Conservation (phyloP, 768 basidiomycete species). For the Amanita jacksonii region DNA sequence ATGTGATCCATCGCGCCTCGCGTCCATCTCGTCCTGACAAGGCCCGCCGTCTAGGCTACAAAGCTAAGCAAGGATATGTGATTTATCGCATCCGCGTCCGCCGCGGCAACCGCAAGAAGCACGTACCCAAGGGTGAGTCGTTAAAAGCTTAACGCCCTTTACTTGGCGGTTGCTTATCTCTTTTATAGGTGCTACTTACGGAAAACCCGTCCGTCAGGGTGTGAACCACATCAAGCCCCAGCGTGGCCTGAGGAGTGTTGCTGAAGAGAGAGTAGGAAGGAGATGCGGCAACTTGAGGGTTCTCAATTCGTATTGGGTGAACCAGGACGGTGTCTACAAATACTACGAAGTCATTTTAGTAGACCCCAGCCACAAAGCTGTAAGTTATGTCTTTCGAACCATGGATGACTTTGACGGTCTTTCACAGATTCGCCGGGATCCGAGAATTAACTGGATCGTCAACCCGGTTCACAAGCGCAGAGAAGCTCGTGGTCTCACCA, state of each 20-base stretch:
- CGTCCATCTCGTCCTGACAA: conserved; percentile 99
- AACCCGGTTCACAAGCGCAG: conserved; percentile 98
- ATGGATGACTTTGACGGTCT: conserved; percentile 10
- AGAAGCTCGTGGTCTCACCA: conserved; percentile 95
- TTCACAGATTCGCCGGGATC: conserved; percentile 79
- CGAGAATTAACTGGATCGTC: conserved; percentile 98
- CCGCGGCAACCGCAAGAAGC: conserved; percentile 98
- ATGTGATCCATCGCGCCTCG: conserved; percentile 96
- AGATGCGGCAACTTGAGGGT: conserved; percentile 96
- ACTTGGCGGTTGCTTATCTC: neutral
- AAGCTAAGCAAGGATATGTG: conserved; percentile 99
- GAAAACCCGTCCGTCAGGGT: conserved; percentile 99
- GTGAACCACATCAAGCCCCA: conserved; percentile 99
- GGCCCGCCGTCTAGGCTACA: conserved; percentile 97
- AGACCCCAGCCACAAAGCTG: conserved; percentile 90
- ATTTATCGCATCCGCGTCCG: conserved; percentile 97
- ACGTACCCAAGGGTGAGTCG: conserved; percentile 82
- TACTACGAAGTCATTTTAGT: conserved; percentile 99
- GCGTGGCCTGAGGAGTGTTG: conserved; percentile 83
- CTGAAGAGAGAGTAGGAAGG: conserved; percentile 96
- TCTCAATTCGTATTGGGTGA: conserved; percentile 98
- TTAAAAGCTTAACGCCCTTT: neutral
- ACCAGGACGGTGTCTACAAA: conserved; percentile 98
- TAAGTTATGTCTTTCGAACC: conserved; percentile 27
- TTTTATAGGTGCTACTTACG: conserved; percentile 81